phyloP scores from a whole-genome alignment of 1,284 basidiomycete genomes.

The Leccinum pachyderme region DNA sequence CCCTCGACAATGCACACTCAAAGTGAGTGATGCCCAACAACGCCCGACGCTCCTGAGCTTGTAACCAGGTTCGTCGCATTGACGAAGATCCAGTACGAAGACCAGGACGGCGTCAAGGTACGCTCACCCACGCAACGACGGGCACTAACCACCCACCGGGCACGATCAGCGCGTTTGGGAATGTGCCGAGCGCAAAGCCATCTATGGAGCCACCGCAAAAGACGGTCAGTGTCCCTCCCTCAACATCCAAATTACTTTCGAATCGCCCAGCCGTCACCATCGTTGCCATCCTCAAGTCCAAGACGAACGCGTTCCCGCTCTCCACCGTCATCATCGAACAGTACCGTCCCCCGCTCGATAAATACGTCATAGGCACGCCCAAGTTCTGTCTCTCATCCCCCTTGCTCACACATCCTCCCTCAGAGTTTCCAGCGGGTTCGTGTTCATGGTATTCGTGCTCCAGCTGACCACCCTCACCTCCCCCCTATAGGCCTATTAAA shows the following conservation, averaged over 20 bases:
- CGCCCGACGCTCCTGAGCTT: neutral
- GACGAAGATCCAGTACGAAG: constrained; percentile 72
- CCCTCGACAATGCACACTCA: constrained; percentile 57
- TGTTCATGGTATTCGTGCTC: neutral
- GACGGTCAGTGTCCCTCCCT: constrained; percentile 55
- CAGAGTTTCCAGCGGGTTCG: constrained; percentile 81
- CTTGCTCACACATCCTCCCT: neutral
- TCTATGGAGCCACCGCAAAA: constrained; percentile 68
- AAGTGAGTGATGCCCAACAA: constrained; percentile 42
- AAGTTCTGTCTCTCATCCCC: fast-evolving
- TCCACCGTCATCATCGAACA: constrained; percentile 88
- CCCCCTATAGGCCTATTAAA: constrained; percentile 68
- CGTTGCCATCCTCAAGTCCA: constrained; percentile 74
- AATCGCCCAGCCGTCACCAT: constrained; percentile 70
- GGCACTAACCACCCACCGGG: neutral
- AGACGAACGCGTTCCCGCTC: constrained; percentile 59
- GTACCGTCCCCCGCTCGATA: constrained; percentile 79
- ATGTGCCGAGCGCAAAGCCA: constrained; percentile 79
- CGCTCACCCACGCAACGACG: neutral
- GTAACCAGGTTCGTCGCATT: constrained; percentile 67
- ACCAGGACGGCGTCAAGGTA: constrained; percentile 74
- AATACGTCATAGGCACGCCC: constrained; percentile 67
- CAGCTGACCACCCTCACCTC: neutral
- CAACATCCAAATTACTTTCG: neutral
- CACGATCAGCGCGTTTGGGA: constrained; percentile 77